Evolutionary conservation across 2,329 filamentous ascomycete species (phyloP).

Genomic region (Alternaria dauci): DNA sequence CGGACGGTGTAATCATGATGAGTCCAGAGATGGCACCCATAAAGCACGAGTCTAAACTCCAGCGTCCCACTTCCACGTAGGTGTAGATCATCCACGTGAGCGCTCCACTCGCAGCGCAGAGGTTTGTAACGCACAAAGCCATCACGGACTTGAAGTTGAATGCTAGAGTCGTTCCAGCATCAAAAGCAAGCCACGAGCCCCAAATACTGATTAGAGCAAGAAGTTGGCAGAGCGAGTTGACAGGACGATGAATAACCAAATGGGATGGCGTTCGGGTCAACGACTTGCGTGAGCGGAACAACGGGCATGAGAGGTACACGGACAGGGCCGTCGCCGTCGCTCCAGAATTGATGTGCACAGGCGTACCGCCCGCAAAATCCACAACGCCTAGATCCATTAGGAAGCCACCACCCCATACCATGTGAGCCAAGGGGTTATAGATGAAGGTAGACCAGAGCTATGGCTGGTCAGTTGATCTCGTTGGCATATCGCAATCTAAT

Average conservation of each 20-base stretch:
- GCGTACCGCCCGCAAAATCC: slow-evolving; percentile 58
- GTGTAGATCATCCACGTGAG: slow-evolving; percentile 59
- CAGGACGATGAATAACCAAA: slow-evolving; percentile 57
- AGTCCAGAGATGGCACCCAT: slow-evolving; percentile 63
- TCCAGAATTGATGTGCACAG: slow-evolving; percentile 47
- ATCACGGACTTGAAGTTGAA: slow-evolving; percentile 62
- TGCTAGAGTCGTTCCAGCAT: slow-evolving; percentile 59
- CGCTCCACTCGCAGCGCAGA: slow-evolving; percentile 58
- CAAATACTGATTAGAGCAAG: slow-evolving; percentile 61
- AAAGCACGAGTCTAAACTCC: slow-evolving; percentile 61
- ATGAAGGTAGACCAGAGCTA: slow-evolving; percentile 61
- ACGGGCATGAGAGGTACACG: slow-evolving; percentile 60
- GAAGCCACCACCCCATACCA: slow-evolving; percentile 60
- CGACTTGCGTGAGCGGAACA: slow-evolving; percentile 58
- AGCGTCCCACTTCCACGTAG: slow-evolving; percentile 54
- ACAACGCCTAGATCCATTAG: slow-evolving; percentile 56
- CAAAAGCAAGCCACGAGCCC: slow-evolving; percentile 62
- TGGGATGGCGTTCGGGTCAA: slow-evolving; percentile 57
- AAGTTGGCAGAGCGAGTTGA: slow-evolving; percentile 59
- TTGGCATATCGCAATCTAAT: background rate
- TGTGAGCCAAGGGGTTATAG: slow-evolving; percentile 59
- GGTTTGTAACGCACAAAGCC: slow-evolving; percentile 60
- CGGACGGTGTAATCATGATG: slow-evolving; percentile 62
- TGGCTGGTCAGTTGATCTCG: background rate
- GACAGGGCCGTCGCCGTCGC: slow-evolving; percentile 57